Evolutionary conservation across 1,139 yeast species (phyloP).

Genomic region (Protomyces arabidopsidicola): DNA sequence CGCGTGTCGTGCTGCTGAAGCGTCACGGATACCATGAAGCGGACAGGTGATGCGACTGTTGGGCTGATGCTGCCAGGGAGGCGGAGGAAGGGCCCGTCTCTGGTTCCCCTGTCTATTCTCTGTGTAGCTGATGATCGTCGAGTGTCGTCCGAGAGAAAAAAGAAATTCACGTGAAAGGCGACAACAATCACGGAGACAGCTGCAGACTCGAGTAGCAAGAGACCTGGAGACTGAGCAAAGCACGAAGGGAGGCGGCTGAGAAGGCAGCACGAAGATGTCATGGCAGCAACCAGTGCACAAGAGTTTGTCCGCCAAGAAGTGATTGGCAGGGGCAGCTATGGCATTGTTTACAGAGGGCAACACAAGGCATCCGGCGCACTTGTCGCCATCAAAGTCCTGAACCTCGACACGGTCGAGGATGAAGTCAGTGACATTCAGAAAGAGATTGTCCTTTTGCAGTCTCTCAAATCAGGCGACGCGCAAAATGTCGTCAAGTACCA

Average conservation of each 20-base stretch:
- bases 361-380: constrained; percentile 62
- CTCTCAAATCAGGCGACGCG: constrained; percentile 69
- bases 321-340: constrained; percentile 94
- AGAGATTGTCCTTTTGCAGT: constrained; percentile 81
- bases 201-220: neutral
- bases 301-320: constrained; percentile 75
- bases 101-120: too few relatives aligned
- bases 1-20: neutral
- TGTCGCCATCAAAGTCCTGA: constrained; percentile 88
- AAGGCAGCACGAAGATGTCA: neutral
- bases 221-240: too few relatives aligned
- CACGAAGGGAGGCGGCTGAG: too few relatives aligned
- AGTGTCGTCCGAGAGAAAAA: neutral
- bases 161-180: neutral
- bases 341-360: constrained; percentile 85
- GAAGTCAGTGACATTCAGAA: constrained; percentile 93
- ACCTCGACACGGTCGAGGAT: constrained; percentile 87
- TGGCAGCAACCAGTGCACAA: constrained; percentile 32
- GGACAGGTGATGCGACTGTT: too few relatives aligned
- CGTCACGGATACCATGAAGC: neutral
- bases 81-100: too few relatives aligned
- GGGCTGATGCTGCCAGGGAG: too few relatives aligned
- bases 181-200: neutral
- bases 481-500: constrained; percentile 82
- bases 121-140: too few relatives aligned